Evolutionary conservation across 768 basidiomycete genomes (phyloP).

Genomic region (Auricularia cornea): DNA sequence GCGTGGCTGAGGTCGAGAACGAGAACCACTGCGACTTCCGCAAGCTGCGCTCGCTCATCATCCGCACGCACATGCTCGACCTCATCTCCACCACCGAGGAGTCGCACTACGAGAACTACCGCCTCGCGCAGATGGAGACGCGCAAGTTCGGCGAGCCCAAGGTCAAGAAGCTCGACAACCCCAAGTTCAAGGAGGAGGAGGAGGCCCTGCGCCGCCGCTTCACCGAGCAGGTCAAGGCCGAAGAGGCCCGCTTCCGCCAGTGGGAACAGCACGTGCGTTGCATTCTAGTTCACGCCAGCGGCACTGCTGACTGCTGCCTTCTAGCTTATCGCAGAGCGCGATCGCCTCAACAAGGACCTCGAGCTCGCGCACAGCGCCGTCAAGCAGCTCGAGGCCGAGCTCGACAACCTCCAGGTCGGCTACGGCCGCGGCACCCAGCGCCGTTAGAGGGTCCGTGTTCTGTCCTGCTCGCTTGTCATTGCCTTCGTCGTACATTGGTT

Average conservation of each 20-base stretch:
- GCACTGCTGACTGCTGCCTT: slow-evolving; percentile 33
- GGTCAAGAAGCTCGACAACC: slow-evolving; percentile 97
- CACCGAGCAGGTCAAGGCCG: slow-evolving; percentile 99
- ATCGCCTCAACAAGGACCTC: slow-evolving; percentile 97
- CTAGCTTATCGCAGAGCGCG: slow-evolving; percentile 87
- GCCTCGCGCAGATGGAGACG: slow-evolving; percentile 98
- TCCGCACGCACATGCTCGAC: slow-evolving; percentile 98
- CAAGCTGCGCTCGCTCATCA: slow-evolving; percentile 89
- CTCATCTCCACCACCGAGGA: slow-evolving; percentile 95
- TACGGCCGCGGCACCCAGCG: slow-evolving; percentile 68
- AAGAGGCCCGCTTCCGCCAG: slow-evolving; percentile 94
- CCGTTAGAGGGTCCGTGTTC: not conserved
- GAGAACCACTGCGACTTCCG: slow-evolving; percentile 99
- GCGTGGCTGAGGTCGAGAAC: slow-evolving; percentile 99
- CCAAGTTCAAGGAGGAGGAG: slow-evolving; percentile 99
- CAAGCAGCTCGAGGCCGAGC: slow-evolving; percentile 83
- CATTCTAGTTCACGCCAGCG: slow-evolving; percentile 23
- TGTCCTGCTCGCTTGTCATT: not conserved
- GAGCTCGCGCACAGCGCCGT: slow-evolving; percentile 87
- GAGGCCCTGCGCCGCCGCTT: slow-evolving; percentile 94
- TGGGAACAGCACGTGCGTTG: slow-evolving; percentile 89
- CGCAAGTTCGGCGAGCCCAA: slow-evolving; percentile 98
- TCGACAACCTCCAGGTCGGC: slow-evolving; percentile 82
- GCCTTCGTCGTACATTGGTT: not conserved
- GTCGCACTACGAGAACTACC: slow-evolving; percentile 94